Percentiles rank a stretch among this genome's conserved stretches.
Evolutionary conservation across 768 basidiomycete species (phyloP).

Genomic region (Hygrophorus russula): DNA sequence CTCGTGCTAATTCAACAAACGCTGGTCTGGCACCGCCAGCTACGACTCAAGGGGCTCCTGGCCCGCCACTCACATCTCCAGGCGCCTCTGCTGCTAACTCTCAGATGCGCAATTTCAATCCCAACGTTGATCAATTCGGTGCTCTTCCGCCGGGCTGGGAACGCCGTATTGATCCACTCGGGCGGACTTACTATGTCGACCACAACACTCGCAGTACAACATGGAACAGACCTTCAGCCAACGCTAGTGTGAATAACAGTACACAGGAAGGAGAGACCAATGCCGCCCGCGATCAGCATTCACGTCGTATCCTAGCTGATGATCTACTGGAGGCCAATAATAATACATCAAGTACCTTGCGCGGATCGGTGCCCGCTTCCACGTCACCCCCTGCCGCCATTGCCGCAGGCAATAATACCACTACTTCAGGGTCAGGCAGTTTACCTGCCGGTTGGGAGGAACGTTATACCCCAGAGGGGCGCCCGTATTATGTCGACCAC

Average conservation of each 20-base stretch:
- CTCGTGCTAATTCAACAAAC: constrained; percentile 12
- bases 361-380: constrained; percentile 19
- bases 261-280: constrained; percentile 71
- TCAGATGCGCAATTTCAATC: constrained; percentile 80
- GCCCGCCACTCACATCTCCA: constrained; percentile 21
- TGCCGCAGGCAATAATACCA: constrained; percentile 32
- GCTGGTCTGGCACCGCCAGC: constrained; percentile 13
- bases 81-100: constrained; percentile 34
- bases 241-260: constrained; percentile 58
- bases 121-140: constrained; percentile 90
- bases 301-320: constrained; percentile 72
- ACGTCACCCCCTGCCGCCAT: constrained; percentile 27
- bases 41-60: constrained; percentile 10
- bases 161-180: constrained; percentile 91
- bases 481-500: constrained; percentile 98
- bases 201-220: constrained; percentile 97
- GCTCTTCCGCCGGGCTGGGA: constrained; percentile 92
- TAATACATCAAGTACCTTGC: constrained; percentile 19
- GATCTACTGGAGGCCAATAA: constrained; percentile 73
- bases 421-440: constrained; percentile 70
- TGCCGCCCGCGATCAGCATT: constrained; percentile 80
- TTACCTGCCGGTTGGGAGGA: constrained; percentile 99
- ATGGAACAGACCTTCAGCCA: constrained; percentile 87
- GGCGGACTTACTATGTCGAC: constrained; percentile 95
- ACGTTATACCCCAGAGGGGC: constrained; percentile 94